Evolutionary conservation across 2,329 filamentous ascomycete species (phyloP).

Genomic region (Calonectria pseudoreteaudii): DNA sequence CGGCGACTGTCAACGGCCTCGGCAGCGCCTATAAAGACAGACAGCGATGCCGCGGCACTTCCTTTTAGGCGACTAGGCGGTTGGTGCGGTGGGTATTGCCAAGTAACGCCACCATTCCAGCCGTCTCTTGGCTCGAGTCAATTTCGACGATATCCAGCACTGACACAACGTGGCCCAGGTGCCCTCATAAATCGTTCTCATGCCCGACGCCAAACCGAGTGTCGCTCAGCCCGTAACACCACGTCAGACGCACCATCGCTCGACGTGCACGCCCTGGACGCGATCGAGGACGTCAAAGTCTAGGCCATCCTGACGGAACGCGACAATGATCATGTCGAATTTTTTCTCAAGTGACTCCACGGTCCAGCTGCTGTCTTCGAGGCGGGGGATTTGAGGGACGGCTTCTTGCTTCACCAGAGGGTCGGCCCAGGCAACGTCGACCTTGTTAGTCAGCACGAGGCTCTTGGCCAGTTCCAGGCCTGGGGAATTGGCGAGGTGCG

Average conservation of each 20-base stretch:
- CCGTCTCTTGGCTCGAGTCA: neutral
- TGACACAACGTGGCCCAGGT: neutral
- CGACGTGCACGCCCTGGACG: constrained; percentile 49
- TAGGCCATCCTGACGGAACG: constrained; percentile 56
- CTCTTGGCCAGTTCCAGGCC: constrained; percentile 56
- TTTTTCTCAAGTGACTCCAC: constrained; percentile 46
- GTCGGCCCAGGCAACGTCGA: constrained; percentile 58
- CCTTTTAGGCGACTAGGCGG: neutral
- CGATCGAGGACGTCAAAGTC: constrained; percentile 53
- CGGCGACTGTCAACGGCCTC: neutral
- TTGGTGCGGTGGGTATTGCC: neutral
- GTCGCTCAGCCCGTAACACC: neutral
- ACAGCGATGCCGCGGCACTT: constrained; percentile 9
- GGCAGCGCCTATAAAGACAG: neutral
- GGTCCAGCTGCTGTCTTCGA: constrained; percentile 54
- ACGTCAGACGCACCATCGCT: constrained; percentile 52
- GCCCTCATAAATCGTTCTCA: neutral
- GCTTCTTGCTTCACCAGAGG: constrained; percentile 56
- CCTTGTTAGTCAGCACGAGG: constrained; percentile 49
- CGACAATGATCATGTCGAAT: constrained; percentile 59
- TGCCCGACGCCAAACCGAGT: neutral
- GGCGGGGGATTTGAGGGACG: constrained; percentile 53
- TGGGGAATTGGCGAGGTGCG: constrained; percentile 60
- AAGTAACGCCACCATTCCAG: constrained; percentile 19
- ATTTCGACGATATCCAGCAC: constrained; percentile 2